A percentile compares a stretch with the other conserved stretches of the same genome.
Evolutionary conservation across 1,139 yeast genomes (phyloP).

Genomic region (Blastobotrys capitulatus): DNA sequence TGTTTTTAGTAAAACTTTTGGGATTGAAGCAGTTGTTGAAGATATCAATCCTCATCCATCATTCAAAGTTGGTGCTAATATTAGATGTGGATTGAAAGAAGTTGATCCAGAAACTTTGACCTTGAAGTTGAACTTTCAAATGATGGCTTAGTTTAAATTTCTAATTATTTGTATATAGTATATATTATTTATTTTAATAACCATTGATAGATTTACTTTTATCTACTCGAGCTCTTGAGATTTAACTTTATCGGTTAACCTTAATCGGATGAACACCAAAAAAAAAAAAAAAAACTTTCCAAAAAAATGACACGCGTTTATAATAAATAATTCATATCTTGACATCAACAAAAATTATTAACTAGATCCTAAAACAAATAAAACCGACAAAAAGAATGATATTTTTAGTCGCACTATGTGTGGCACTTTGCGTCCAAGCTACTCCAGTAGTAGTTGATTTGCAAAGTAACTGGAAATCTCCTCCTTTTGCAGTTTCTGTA

Average conservation of each 20-base stretch:
- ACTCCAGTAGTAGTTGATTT: slow-evolving; percentile 21
- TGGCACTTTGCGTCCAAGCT: not conserved
- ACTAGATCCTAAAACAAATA: no score
- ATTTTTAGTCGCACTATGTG: slow-evolving; percentile 5
- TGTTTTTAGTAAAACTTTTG: slow-evolving; percentile 11
- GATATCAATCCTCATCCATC: slow-evolving; percentile 4
- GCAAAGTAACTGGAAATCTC: slow-evolving; percentile 30
- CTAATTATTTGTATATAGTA: not conserved
- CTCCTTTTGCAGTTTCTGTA: slow-evolving; percentile 45
- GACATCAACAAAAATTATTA: no score
- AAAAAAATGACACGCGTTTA: no score
- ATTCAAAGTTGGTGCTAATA: slow-evolving; percentile 5
- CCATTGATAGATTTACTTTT: no score
- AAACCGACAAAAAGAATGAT: not conserved
- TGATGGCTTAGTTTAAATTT: not conserved
- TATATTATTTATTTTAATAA: not conserved
- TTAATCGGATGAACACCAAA: no score
- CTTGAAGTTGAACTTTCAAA: slow-evolving; percentile 7
- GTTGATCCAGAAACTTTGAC: slow-evolving; percentile 12
- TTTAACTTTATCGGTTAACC: not conserved
- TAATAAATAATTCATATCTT: no score
- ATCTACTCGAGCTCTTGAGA: not conserved
- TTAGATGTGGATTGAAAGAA: slow-evolving; percentile 12
- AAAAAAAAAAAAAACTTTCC: no score
- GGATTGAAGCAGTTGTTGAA: slow-evolving; percentile 9